These are phyloP conservation scores for Asterophora lycoperdoides DNA, from an alignment of 768 basidiomycete species.

Conservation along the genomic window DNA sequence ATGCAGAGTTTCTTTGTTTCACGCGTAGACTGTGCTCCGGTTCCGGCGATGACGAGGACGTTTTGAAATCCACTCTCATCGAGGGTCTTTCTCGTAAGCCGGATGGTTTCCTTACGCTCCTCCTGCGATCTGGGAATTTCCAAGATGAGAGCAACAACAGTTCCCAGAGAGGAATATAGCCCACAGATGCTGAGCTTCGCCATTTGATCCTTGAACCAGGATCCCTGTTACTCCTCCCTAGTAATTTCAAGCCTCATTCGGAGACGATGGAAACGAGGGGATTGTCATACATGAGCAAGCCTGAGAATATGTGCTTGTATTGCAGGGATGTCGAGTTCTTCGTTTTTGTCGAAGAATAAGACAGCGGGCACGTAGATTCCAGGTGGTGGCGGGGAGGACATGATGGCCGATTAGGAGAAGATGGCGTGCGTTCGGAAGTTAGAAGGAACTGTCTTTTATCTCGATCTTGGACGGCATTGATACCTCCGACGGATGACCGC, in stretches of 20 bases:
- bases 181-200: slow-evolving; percentile 69
- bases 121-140: slow-evolving; percentile 46
- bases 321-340: slow-evolving; percentile 63
- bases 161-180: slow-evolving; percentile 2
- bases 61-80: slow-evolving; percentile 67
- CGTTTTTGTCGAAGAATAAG: slow-evolving; percentile 65
- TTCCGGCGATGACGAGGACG: slow-evolving; percentile 74
- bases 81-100: slow-evolving; percentile 63
- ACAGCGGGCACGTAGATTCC: slow-evolving; percentile 80
- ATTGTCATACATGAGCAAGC: slow-evolving; percentile 55
- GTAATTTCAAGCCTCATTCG: slow-evolving; percentile 16
- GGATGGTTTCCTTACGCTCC: slow-evolving; percentile 61
- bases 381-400: slow-evolving; percentile 47
- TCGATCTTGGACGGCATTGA: slow-evolving; percentile 15
- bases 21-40: slow-evolving; percentile 74
- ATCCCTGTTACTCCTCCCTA: slow-evolving; percentile 73
- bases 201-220: slow-evolving; percentile 70
- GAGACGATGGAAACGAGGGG: slow-evolving; percentile 13
- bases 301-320: slow-evolving; percentile 69
- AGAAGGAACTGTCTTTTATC: too few species aligned
- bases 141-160: not conserved
- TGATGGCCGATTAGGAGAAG: slow-evolving; percentile 3
- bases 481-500: slow-evolving; percentile 6
- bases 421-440: too few species aligned
- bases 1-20: slow-evolving; percentile 66